These are phyloP conservation scores for Aspergillus tamarii DNA, from an alignment of 2,329 filamentous ascomycete genomes.

Conservation along the genomic window DNA sequence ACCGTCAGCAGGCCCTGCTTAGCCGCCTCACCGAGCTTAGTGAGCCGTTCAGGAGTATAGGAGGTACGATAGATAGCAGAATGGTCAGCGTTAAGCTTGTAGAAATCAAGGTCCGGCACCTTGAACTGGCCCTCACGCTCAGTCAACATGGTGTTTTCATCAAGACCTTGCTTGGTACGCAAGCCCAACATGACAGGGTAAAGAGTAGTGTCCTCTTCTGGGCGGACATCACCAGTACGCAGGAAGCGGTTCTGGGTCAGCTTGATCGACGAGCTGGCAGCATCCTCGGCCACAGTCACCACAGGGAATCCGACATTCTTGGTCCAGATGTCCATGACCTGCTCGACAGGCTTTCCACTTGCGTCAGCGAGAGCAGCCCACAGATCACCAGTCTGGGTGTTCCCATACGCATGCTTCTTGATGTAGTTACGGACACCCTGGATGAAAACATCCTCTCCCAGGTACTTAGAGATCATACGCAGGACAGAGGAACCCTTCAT, in stretches of 20 bases:
- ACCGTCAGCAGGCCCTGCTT: conserved; percentile 79
- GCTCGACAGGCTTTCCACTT: conserved; percentile 86
- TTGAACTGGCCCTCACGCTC: conserved; percentile 77
- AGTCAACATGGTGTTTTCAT: conserved; percentile 73
- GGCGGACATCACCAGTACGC: conserved; percentile 87
- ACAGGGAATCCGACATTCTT: conserved; percentile 95
- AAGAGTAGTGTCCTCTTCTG: conserved; percentile 84
- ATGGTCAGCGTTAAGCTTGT: conserved; percentile 95
- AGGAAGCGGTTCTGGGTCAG: conserved; percentile 96
- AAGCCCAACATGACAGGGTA: conserved; percentile 90
- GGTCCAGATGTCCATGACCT: conserved; percentile 95
- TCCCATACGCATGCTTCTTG: conserved; percentile 95
- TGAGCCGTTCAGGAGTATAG: conserved; percentile 79
- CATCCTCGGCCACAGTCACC: conserved; percentile 78
- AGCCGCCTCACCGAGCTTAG: conserved; percentile 85
- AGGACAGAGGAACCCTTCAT: conserved; percentile 95
- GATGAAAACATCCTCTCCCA: conserved; percentile 90
- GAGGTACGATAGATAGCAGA: conserved; percentile 89
- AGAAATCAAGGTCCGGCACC: conserved; percentile 81
- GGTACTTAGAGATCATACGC: conserved; percentile 94
- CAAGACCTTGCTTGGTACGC: conserved; percentile 78
- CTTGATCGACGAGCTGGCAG: conserved; percentile 71
- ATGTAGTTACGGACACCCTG: conserved; percentile 89
- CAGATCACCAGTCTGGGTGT: conserved; percentile 87
- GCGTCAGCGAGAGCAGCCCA: conserved; percentile 87